phyloP scores from a whole-genome alignment of 2,329 filamentous ascomycete species.

The Talaromyces sp. region DNA sequence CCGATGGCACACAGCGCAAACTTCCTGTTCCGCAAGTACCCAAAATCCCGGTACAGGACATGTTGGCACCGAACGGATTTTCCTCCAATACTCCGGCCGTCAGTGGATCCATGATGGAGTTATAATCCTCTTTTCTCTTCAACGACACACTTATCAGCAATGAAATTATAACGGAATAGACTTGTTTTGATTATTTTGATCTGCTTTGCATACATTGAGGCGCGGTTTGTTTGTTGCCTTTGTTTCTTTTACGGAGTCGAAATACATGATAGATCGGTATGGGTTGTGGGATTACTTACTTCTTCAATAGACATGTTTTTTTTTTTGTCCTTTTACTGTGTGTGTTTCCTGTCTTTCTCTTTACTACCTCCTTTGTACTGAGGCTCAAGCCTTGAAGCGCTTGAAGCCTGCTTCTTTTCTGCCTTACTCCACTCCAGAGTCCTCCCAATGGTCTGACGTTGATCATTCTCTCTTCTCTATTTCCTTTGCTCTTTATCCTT shows the following conservation, averaged over 20 bases:
- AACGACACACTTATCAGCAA: slow-evolving; percentile 9
- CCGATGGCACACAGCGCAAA: slow-evolving; percentile 84
- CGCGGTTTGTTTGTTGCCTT: background rate
- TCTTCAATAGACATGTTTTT: background rate
- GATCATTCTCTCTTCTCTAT: slow-evolving; percentile 8
- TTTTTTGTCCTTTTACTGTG: background rate
- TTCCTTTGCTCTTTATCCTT: background rate
- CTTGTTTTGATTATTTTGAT: slow-evolving; percentile 11
- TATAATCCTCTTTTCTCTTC: background rate
- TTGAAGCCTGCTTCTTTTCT: background rate
- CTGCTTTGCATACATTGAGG: slow-evolving; percentile 9
- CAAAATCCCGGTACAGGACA: slow-evolving; percentile 81
- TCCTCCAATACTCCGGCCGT: slow-evolving; percentile 71
- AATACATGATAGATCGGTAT: slow-evolving; percentile 9
- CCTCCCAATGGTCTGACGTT: background rate
- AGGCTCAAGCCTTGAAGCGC: background rate
- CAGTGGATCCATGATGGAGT: slow-evolving; percentile 69
- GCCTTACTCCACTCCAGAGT: slow-evolving; percentile 3
- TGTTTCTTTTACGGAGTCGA: slow-evolving; percentile 3
- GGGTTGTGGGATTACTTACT: background rate
- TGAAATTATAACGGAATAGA: slow-evolving; percentile 14
- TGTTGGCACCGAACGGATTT: slow-evolving; percentile 65
- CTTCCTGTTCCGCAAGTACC: slow-evolving; percentile 84
- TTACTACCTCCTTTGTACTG: background rate
- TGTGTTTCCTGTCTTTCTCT: background rate